Base-by-base conservation (phyloP, 2,329 filamentous ascomycete species). In the Fusarium floridanum region DNA sequence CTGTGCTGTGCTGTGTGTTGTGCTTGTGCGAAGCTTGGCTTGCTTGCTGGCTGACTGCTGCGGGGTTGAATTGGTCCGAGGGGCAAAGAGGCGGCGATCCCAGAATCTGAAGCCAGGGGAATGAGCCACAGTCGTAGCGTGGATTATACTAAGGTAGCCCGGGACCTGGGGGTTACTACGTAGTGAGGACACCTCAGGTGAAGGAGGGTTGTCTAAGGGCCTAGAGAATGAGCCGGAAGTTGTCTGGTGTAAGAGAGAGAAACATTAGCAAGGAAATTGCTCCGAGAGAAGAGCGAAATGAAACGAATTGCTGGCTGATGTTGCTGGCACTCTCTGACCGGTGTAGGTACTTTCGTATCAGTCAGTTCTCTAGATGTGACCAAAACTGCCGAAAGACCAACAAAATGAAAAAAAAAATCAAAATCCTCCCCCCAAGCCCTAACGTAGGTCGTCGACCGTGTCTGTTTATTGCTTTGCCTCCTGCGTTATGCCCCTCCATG, bases 71-170 rank as follows among this genome's bases (percentile, higher is more conserved):
- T 59, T 59, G 62, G 63, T 56, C 59, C 48, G 67, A 43, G 67
- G 43, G 56, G 34, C 24, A 34, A 59, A 61, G 48, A 41, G n/a
- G 48, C 61, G 53, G 56, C 45, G 43, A 66, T 57, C 59, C 61
- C 64, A 67, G 62, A 45, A 64, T 39, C 43, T 41, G 64, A 53
- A 39, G 56, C 24, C 64, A 66, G 55, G 64, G 64, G 43, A 66
- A 61, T 71, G 61, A 73, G 34, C 66, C 61, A 72, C 57, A 53
- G 48, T 61, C n/a, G 66, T 27, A 61, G 48, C 48, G 57, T 36
- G 36, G 50, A 24, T 65, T 65, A 55, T 34, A 53, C 27, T 53
- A 29, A 29, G 29, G 29, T 29, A 67, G 34, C 22, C 45, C 64
- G 50, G 29, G 61, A 57, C 41, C 45, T 61, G 64, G 64, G 24